phyloP scores from a whole-genome alignment of 1,139 yeast species.

The Kodamaea plutei region DNA sequence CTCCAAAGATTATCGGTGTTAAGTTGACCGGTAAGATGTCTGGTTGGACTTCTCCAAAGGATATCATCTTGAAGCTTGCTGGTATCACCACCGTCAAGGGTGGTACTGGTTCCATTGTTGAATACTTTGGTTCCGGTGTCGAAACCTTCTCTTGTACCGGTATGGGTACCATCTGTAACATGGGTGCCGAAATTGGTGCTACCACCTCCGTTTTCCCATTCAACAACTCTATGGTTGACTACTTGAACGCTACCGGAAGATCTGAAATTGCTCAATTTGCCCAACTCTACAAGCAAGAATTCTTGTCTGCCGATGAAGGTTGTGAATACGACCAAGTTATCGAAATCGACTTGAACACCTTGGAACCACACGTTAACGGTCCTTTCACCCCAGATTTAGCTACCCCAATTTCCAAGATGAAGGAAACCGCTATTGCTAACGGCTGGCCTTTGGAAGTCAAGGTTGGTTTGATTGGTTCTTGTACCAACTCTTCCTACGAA shows the following conservation, averaged over 20 bases:
- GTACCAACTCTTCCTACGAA: conserved; percentile 99
- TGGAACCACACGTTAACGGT: conserved; percentile 98
- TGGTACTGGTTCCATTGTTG: conserved; percentile 98
- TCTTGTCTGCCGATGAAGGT: conserved; percentile 88
- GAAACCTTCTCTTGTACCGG: conserved; percentile 96
- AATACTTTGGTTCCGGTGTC: conserved; percentile 97
- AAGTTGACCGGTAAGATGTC: conserved; percentile 91
- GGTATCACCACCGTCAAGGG: conserved; percentile 98
- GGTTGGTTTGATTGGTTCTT: conserved; percentile 97
- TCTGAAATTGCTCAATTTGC: conserved; percentile 80
- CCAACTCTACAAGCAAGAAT: conserved; percentile 65
- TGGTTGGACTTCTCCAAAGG: conserved; percentile 99
- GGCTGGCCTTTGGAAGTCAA: conserved; percentile 93
- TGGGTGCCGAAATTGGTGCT: conserved; percentile 99
- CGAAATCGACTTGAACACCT: conserved; percentile 90
- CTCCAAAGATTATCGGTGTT: conserved; percentile 96
- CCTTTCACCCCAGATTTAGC: conserved; percentile 99
- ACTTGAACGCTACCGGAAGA: conserved; percentile 87
- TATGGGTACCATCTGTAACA: conserved; percentile 99
- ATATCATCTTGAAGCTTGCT: conserved; percentile 90
- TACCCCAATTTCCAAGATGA: conserved; percentile 91
- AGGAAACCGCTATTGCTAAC: conserved; percentile 80
- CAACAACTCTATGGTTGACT: conserved; percentile 86
- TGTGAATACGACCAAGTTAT: conserved; percentile 94
- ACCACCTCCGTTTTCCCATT: conserved; percentile 98